These are phyloP conservation scores for Cylindrotheca closterium DNA, from an alignment of 108 stramenopile genomes.

Conservation along the genomic window DNA sequence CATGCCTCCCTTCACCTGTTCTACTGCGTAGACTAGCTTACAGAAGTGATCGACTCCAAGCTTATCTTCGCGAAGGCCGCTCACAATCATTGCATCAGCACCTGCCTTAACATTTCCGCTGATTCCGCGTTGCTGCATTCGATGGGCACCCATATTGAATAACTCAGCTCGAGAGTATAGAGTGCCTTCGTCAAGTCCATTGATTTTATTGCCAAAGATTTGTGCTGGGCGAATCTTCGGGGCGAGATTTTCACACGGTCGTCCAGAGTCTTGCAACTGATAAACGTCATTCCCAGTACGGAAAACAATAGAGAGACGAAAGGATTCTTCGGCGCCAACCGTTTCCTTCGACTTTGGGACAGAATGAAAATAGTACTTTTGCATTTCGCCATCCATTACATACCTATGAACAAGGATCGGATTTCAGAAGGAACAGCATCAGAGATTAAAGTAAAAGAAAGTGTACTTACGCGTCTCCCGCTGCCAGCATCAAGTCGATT, in stretches of 20 bases:
- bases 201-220: not conserved
- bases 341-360: not conserved
- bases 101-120: not conserved
- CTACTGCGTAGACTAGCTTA: not conserved
- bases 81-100: conserved; percentile 6
- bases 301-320: not conserved
- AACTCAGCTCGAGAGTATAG: not conserved
- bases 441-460: too few species aligned
- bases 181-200: not conserved
- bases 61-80: conserved; percentile 1
- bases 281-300: not conserved
- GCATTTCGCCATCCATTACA: conserved; percentile 5
- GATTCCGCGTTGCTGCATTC: not conserved
- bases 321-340: not conserved
- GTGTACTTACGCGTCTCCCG: not conserved
- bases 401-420: not conserved
- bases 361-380: not conserved
- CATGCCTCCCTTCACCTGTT: not conserved
- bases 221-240: not conserved
- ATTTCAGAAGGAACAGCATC: too few species aligned
- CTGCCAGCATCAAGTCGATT: conserved; percentile 24
- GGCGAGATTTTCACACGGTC: not conserved
- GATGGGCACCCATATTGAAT: not conserved
- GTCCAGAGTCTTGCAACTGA: not conserved
- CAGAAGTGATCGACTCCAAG: not conserved